A percentile compares a stretch with the other conserved stretches of the same genome.
These are phyloP conservation scores for Claviceps lovelessii DNA, from an alignment of 2,329 filamentous ascomycete genomes.

Conservation along the genomic window DNA sequence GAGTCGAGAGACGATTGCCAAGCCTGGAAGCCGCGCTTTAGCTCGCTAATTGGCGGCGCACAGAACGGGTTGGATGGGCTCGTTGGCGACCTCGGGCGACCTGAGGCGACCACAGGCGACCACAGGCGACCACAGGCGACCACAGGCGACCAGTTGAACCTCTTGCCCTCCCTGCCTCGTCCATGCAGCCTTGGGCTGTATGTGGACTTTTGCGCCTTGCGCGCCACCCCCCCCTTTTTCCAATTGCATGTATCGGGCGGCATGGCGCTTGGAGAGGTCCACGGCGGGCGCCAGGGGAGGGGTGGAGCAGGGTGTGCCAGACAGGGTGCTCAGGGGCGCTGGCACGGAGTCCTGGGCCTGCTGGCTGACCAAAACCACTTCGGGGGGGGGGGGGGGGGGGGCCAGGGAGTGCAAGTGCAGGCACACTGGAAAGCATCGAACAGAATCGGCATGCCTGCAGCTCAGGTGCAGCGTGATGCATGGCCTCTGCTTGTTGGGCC, in stretches of 20 bases:
- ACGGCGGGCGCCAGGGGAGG: background rate
- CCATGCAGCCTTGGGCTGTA: background rate
- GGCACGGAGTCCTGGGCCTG: background rate
- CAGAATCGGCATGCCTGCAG: no score
- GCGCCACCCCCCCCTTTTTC: background rate
- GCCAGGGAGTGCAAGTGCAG: no score
- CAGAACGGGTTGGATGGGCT: background rate
- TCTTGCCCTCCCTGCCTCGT: background rate
- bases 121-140: background rate
- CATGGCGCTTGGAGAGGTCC: constrained; percentile 6
- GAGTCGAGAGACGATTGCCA: constrained; percentile 9
- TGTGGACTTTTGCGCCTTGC: background rate
- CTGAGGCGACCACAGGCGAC: background rate
- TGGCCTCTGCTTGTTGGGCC: background rate
- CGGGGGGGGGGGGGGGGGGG: no score
- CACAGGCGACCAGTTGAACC: background rate
- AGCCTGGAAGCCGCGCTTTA: constrained; percentile 9
- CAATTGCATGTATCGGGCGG: constrained; percentile 4
- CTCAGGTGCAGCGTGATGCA: background rate
- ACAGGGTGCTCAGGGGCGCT: background rate
- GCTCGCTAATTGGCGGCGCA: constrained; percentile 6
- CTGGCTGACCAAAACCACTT: background rate
- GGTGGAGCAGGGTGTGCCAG: background rate
- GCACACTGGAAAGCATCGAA: no score
- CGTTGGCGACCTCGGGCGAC: background rate